Percentiles rank a stretch among this genome's conserved stretches.
Conservation (phyloP, 768 basidiomycete species). For the Pleurotus pulmonarius region DNA sequence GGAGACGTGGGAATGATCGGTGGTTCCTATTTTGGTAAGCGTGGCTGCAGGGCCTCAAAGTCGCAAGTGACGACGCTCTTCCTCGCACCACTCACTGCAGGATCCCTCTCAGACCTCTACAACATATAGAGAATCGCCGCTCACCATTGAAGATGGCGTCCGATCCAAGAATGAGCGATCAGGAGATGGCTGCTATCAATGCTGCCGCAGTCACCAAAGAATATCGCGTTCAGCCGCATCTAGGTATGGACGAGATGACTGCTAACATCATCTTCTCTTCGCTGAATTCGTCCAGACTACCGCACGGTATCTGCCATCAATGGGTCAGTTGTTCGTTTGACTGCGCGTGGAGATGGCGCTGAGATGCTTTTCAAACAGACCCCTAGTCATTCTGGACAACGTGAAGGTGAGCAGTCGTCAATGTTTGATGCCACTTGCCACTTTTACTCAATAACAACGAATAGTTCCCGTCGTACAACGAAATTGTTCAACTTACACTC, state of each 20-base stretch:
- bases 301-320: conserved; percentile 98
- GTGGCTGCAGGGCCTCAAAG: neutral
- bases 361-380: conserved; percentile 42
- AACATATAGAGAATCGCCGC: neutral
- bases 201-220: conserved; percentile 87
- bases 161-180: conserved; percentile 64
- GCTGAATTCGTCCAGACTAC: conserved; percentile 61
- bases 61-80: no score
- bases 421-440: neutral
- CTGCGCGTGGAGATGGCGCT: neutral
- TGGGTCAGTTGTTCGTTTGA: conserved; percentile 50
- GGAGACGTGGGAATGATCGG: conserved; percentile 3
- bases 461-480: conserved; percentile 96
- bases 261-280: conserved; percentile 4
- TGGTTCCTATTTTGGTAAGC: neutral
- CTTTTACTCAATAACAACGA: conserved; percentile 3
- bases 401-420: conserved; percentile 69
- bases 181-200: conserved; percentile 75
- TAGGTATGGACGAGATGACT: conserved; percentile 50
- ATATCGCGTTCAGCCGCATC: conserved; percentile 85
- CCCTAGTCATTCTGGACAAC: conserved; percentile 95
- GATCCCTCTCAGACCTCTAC: no score
- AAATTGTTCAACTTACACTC: conserved; percentile 93
- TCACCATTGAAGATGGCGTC: conserved; percentile 29
- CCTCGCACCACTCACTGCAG: no score